These are phyloP conservation scores for Phanerodontia chrysosporium DNA, from an alignment of 768 basidiomycete species.

Conservation along the genomic window DNA sequence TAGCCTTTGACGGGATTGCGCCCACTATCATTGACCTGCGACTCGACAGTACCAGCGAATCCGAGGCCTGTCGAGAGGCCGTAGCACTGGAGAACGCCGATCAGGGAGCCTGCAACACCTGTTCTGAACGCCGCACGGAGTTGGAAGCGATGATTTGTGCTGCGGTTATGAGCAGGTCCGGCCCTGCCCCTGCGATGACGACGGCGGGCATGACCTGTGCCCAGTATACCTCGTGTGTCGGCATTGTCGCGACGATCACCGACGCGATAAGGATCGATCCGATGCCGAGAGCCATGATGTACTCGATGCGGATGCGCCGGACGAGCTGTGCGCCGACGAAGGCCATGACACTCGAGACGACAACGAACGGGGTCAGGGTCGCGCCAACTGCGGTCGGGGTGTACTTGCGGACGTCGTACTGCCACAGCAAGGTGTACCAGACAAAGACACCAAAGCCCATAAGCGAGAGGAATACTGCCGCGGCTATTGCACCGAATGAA, in stretches of 20 bases:
- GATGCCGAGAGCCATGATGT: constrained; percentile 3
- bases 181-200: constrained; percentile 1
- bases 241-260: constrained; percentile 8
- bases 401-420: constrained; percentile 1
- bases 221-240: constrained; percentile 8
- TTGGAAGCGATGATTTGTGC: constrained; percentile 4
- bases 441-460: constrained; percentile 8
- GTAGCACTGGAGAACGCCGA: constrained; percentile 11
- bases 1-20: constrained; percentile 6
- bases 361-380: background rate
- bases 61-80: constrained; percentile 10
- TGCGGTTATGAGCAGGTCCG: constrained; percentile 5
- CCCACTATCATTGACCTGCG: constrained; percentile 8
- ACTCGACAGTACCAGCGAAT: constrained; percentile 13
- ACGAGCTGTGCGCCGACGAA: constrained; percentile 2
- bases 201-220: background rate
- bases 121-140: constrained; percentile 3
- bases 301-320: background rate
- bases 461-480: background rate
- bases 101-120: constrained; percentile 9
- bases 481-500: background rate
- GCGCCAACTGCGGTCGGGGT: background rate
- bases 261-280: background rate
- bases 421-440: constrained; percentile 4
- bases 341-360: background rate